Evolutionary conservation across 164 flowering plant species (phyloP), one percentile per base, ranked within the genome.

Genomic region (Amborella trichopoda): DNA sequence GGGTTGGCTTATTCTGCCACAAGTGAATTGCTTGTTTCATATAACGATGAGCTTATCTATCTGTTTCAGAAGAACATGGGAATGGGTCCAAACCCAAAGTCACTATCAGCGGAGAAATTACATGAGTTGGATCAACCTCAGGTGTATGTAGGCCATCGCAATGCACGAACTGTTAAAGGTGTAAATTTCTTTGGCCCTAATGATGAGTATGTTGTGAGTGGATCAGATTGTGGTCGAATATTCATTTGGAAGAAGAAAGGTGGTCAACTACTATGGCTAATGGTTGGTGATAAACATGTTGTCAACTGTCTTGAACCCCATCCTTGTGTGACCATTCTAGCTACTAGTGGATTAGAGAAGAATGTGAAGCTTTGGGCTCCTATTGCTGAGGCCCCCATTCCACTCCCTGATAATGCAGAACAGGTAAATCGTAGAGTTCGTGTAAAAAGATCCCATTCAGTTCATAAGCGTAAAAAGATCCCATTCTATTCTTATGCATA

Each of bases 161-260:
- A 83, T 55, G 60, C 73, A 17, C 57, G 60, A 36, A 81, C 85
- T 3, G 74, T 79, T 19, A 81, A 81, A 61, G 85, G 94, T 5
- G 89, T 78, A 41, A 69, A 59, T 40, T 83, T 80, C 62, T 80
- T 78, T 55, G 89, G 94, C 32, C 86, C 83, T 6, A 62, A 53
- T 41, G 72, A 64, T 46, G 86, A 80, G 42, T 83, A 80, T 55
- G 74, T 80, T 25, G 20, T 74, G 52, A 78, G 94, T 58, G 94
- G 94, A 12, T 83, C 94, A 16, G 89, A 83, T 54, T 81, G 89
- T 46, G 89, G 89, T 45, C 81, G 63, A 40, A 67, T 83, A 32
- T 83, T 73, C 57, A 72, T 78, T 3, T 83, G 89, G 89, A 69
- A 58, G 70, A 81, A 83, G 68, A 78, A 61, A 38, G 78, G 74